phyloP scores from a whole-genome alignment of 257 asterid species.

The Penstemon newberryi region DNA sequence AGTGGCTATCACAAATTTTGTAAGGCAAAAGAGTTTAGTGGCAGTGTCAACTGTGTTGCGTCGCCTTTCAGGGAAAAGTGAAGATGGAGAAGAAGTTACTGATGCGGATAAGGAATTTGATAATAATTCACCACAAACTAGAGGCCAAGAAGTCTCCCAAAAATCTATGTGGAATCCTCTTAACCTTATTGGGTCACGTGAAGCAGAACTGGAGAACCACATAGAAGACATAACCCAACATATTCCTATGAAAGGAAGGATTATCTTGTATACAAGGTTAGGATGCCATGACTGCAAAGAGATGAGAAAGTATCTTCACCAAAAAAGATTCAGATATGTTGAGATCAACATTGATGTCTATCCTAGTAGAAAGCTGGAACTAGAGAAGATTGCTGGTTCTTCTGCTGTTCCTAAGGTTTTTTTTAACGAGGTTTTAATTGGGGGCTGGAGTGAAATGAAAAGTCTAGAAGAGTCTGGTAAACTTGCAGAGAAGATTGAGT shows the following conservation, averaged over 20 bases:
- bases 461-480: conserved; percentile 70
- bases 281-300: conserved; percentile 70
- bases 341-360: conserved; percentile 80
- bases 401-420: conserved; percentile 71
- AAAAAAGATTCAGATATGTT: conserved; percentile 66
- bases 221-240: conserved; percentile 40
- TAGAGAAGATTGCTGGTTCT: conserved; percentile 75
- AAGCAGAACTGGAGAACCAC: conserved; percentile 31
- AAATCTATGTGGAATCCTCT: conserved; percentile 68
- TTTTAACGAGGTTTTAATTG: conserved; percentile 77
- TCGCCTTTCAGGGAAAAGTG: conserved; percentile 71
- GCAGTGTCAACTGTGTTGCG: conserved; percentile 73
- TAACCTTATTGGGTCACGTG: conserved; percentile 55
- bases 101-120: conserved; percentile 41
- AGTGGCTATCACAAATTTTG: conserved; percentile 61
- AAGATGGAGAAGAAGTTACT: conserved; percentile 47
- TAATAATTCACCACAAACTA: conserved; percentile 37
- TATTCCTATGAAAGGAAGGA: conserved; percentile 70
- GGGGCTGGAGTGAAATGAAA: conserved; percentile 67
- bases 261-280: conserved; percentile 68
- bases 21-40: conserved; percentile 68
- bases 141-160: conserved; percentile 35
- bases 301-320: conserved; percentile 57
- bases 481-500: conserved; percentile 78
- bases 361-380: conserved; percentile 69